Evolutionary conservation across 1,284 basidiomycete species (phyloP).

Genomic region (Leccinum fuscescens): DNA sequence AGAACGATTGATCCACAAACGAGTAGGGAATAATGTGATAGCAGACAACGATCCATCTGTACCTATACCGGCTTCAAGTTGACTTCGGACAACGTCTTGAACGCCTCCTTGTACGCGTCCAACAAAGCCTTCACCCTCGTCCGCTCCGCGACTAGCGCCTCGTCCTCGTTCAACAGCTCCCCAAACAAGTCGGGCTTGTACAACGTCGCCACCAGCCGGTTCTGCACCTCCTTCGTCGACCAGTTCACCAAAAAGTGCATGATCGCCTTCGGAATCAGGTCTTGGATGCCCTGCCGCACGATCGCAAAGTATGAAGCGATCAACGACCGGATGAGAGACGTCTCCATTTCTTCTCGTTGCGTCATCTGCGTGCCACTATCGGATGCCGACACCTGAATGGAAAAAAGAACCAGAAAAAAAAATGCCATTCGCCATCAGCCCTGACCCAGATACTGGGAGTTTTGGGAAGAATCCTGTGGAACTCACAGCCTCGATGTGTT

Average conservation of each 20-base stretch:
- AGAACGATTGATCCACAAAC: neutral
- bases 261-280: constrained; percentile 94
- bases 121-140: constrained; percentile 91
- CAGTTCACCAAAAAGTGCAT: constrained; percentile 97
- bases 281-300: constrained; percentile 94
- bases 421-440: constrained; percentile 7
- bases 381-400: constrained; percentile 25
- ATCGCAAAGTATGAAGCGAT: constrained; percentile 97
- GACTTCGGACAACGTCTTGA: constrained; percentile 81
- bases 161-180: constrained; percentile 94
- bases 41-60: neutral
- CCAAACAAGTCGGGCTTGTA: constrained; percentile 95
- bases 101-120: constrained; percentile 97
- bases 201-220: constrained; percentile 86
- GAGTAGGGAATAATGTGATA: neutral
- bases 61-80: constrained; percentile 62
- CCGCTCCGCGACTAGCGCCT: constrained; percentile 90
- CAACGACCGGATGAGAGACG: constrained; percentile 88
- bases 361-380: constrained; percentile 61
- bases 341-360: constrained; percentile 93
- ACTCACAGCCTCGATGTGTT: constrained; percentile 91
- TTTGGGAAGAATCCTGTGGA: neutral
- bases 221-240: constrained; percentile 95
- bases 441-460: constrained; percentile 4
- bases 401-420: neutral